Evolutionary conservation across 1,139 yeast species (phyloP).

Genomic region (Pichia sp.): DNA sequence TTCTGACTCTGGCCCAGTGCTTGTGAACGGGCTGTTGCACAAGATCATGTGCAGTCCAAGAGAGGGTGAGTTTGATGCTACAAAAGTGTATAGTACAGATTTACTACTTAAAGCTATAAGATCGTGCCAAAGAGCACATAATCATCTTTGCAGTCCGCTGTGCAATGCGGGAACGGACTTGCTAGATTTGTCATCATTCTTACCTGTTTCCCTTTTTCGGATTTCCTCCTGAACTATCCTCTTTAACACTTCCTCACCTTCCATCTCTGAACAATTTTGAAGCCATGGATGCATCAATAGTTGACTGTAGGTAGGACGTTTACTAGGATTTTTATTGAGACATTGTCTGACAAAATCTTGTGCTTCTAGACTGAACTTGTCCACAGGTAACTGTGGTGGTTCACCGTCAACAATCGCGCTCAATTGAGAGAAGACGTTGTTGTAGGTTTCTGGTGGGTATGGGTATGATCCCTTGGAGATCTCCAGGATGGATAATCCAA

Average conservation of each 20-base stretch:
- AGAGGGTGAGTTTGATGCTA: too few species aligned
- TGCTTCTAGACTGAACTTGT: slow-evolving; percentile 63
- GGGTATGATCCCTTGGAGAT: slow-evolving; percentile 91
- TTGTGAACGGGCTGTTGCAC: too few species aligned
- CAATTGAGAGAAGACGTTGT: slow-evolving; percentile 83
- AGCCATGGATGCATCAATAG: slow-evolving; percentile 79
- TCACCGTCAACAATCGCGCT: slow-evolving; percentile 97
- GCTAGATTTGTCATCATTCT: neutral
- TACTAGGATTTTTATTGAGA: slow-evolving; percentile 70
- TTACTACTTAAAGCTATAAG: too few species aligned
- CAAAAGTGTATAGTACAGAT: too few species aligned
- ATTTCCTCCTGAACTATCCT: slow-evolving; percentile 27
- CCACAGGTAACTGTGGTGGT: slow-evolving; percentile 67
- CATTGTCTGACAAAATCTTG: slow-evolving; percentile 75
- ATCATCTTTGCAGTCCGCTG: slow-evolving; percentile 6
- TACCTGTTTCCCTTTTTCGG: slow-evolving; percentile 5
- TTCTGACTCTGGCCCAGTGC: too few species aligned
- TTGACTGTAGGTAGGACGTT: slow-evolving; percentile 76
- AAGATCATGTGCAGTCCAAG: too few species aligned
- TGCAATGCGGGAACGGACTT: slow-evolving; percentile 9
- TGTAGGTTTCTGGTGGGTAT: slow-evolving; percentile 89
- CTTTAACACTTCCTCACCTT: slow-evolving; percentile 27
- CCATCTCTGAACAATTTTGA: slow-evolving; percentile 37
- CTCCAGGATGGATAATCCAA: slow-evolving; percentile 84
- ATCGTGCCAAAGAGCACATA: too few species aligned